Evolutionary conservation across 441 rosid species (phyloP).

Genomic region (Populus trichocarpa): DNA sequence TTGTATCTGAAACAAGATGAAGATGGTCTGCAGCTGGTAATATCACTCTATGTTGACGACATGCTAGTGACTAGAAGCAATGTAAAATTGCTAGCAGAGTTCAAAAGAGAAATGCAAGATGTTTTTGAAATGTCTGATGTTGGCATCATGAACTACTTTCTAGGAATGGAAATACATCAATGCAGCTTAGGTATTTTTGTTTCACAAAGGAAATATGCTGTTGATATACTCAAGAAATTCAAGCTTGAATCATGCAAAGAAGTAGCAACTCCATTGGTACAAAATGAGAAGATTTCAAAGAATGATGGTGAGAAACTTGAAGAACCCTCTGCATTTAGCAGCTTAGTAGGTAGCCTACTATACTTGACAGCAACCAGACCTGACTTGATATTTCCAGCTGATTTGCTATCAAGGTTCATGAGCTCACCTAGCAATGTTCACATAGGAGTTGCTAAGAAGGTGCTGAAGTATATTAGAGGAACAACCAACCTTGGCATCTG

Average conservation of each 20-base stretch:
- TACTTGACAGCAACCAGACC: neutral
- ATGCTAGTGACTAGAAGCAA: neutral
- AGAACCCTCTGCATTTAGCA: neutral
- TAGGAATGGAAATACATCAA: neutral
- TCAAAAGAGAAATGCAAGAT: neutral
- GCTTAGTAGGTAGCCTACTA: neutral
- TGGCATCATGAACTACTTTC: neutral
- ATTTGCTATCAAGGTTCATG: neutral
- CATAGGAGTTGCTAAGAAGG: neutral
- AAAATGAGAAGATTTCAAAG: neutral
- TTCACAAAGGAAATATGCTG: neutral
- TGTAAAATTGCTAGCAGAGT: too few species aligned
- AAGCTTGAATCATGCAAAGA: neutral
- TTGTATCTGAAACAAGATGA: neutral
- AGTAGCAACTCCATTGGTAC: neutral
- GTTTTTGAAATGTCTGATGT: neutral
- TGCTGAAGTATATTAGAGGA: neutral
- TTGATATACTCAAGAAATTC: neutral
- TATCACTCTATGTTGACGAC: neutral
- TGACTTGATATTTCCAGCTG: neutral
- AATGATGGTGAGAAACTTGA: neutral
- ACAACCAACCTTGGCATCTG: neutral
- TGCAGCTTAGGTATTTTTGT: neutral
- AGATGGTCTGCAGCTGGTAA: rapidly evolving
- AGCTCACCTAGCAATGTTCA: neutral